Percentiles rank a stretch among this genome's conserved stretches.
These are phyloP conservation scores for Hypoxylon lienhwacheense DNA, from an alignment of 495 filamentous ascomycete genomes.

Conservation along the genomic window DNA sequence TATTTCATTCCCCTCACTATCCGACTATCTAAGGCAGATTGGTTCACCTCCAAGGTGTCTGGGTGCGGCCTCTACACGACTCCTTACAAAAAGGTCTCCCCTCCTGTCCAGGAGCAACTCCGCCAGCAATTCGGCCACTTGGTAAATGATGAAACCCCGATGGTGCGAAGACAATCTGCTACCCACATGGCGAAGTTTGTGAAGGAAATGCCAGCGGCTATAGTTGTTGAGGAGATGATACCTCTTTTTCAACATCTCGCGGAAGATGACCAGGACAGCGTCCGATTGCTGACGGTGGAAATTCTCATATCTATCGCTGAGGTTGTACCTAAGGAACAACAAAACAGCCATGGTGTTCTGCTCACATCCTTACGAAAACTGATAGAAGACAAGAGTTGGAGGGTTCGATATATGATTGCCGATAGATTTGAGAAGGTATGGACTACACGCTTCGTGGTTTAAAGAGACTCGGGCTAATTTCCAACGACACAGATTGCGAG, in stretches of 20 bases:
- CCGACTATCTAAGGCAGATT: constrained; percentile 97
- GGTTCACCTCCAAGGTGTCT: constrained; percentile 99
- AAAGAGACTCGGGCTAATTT: constrained; percentile 8
- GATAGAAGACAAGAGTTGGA: constrained; percentile 99
- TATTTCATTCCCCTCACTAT: constrained; percentile 92
- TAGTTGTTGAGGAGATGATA: constrained; percentile 98
- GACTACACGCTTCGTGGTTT: background rate
- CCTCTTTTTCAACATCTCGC: constrained; percentile 96
- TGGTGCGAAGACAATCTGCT: constrained; percentile 95
- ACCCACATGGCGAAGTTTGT: constrained; percentile 97
- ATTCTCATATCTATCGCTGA: constrained; percentile 96
- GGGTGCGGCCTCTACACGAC: constrained; percentile 91
- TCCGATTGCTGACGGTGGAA: constrained; percentile 92
- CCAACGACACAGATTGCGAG: constrained; percentile 76
- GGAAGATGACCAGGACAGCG: constrained; percentile 94
- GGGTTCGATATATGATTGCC: constrained; percentile 98
- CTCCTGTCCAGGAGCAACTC: constrained; percentile 81
- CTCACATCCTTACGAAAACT: constrained; percentile 85
- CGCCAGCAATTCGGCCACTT: constrained; percentile 87
- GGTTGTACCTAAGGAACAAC: constrained; percentile 96
- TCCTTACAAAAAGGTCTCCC: constrained; percentile 86
- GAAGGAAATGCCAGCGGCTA: constrained; percentile 85
- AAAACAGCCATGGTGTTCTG: constrained; percentile 90
- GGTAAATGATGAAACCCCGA: constrained; percentile 97
- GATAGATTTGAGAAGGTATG: constrained; percentile 95